Percentiles rank a stretch among this genome's conserved stretches.
Conservation (phyloP, 805 yeast species). For the Sugiyamaella americana region DNA sequence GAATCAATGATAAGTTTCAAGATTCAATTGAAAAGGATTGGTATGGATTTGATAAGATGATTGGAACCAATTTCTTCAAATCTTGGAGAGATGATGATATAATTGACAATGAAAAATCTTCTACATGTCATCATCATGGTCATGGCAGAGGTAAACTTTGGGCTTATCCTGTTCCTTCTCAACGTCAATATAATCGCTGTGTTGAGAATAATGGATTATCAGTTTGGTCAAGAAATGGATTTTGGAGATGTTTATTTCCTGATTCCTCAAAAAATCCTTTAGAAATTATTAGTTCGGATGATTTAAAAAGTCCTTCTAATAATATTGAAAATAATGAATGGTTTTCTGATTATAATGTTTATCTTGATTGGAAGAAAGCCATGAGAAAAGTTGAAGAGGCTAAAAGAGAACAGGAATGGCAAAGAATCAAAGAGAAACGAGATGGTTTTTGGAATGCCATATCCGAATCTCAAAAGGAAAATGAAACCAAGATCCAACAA, state of each 20-base stretch:
- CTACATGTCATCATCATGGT: not conserved
- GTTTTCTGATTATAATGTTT: conserved; percentile 60
- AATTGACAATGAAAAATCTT: conserved; percentile 1
- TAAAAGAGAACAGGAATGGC: conserved; percentile 8
- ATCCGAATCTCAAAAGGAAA: not conserved
- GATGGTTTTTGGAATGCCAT: not conserved
- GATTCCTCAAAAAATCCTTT: conserved; percentile 23
- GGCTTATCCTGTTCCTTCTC: conserved; percentile 54
- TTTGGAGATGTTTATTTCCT: conserved; percentile 90
- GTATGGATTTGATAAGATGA: not conserved
- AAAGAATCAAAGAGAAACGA: conserved; percentile 6
- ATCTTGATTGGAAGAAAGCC: conserved; percentile 59
- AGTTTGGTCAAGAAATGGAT: conserved; percentile 78
- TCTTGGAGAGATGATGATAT: conserved; percentile 7
- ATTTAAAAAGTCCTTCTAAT: not conserved
- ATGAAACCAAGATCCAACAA: not conserved
- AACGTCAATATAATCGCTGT: conserved; percentile 57
- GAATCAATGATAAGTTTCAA: conserved; percentile 9
- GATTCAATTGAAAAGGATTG: not conserved
- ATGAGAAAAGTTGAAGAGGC: conserved; percentile 32
- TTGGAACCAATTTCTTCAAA: conserved; percentile 5
- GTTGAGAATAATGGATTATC: conserved; percentile 57
- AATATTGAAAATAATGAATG: conserved; percentile 33
- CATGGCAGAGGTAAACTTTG: conserved; percentile 21
- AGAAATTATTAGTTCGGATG: not conserved